phyloP scores from a whole-genome alignment of 257 asterid genomes.

The Nicotiana attenuata region DNA sequence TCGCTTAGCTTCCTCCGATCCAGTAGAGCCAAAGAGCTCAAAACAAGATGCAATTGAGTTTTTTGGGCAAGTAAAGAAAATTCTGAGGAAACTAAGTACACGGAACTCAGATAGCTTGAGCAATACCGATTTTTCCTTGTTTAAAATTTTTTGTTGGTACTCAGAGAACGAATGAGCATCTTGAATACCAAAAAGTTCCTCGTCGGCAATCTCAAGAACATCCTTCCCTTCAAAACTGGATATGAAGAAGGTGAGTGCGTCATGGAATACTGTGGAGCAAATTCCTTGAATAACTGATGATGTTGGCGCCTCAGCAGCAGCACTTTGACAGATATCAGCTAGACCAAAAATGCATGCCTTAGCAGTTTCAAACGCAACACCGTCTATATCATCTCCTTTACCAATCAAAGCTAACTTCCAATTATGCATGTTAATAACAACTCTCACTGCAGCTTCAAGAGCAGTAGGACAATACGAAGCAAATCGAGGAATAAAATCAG shows the following conservation, averaged over 20 bases:
- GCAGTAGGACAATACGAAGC: conserved; percentile 72
- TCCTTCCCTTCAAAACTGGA: conserved; percentile 65
- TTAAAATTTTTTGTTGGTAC: conserved; percentile 45
- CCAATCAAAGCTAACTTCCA: conserved; percentile 45
- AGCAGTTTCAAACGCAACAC: conserved; percentile 73
- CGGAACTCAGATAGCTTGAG: conserved; percentile 57
- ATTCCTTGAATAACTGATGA: conserved; percentile 56
- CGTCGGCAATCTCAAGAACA: conserved; percentile 61
- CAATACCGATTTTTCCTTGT: conserved; percentile 43
- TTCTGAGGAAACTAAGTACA: conserved; percentile 59
- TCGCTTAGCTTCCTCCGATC: conserved; percentile 35
- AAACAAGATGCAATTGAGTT: conserved; percentile 60
- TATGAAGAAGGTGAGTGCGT: conserved; percentile 53
- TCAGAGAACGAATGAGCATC: conserved; percentile 38
- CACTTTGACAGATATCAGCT: conserved; percentile 63
- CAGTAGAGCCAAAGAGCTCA: conserved; percentile 56
- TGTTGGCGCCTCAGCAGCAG: conserved; percentile 44
- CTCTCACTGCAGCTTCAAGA: conserved; percentile 75
- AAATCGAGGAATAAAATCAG: conserved; percentile 70
- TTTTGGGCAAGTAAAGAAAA: conserved; percentile 61
- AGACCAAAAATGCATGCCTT: conserved; percentile 75
- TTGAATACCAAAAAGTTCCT: conserved; percentile 46
- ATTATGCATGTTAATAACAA: conserved; percentile 53
- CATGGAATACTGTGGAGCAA: conserved; percentile 58
- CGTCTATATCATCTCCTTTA: conserved; percentile 62